Base-by-base conservation (phyloP, 1,284 basidiomycete genomes). In the Cutaneotrichosporon mucoides region DNA sequence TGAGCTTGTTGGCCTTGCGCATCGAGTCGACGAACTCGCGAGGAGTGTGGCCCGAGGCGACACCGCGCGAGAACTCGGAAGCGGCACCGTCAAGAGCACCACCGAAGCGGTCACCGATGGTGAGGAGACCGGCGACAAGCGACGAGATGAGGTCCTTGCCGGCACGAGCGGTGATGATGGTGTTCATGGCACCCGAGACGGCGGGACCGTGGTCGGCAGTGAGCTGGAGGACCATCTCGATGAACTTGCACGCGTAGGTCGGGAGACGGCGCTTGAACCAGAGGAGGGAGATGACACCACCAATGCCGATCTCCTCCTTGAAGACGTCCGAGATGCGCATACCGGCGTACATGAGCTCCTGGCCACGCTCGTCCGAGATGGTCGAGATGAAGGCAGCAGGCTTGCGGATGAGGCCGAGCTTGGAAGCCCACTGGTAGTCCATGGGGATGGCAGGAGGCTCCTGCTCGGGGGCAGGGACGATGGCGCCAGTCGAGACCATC, bases 361-460 rank as follows among this genome's bases (percentile, higher is more conserved):
- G 93, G 4, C 95, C 95, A 76, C 95, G 90, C 84, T 99, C 96
- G 81, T 99, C 96, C 61, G 93, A 97, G 80, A 99, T 99, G 68
- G 96, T 98, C 55, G 94, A 97, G 83, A 99, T 98, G 84, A 99
- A 99, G 11, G 95, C 93, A 47, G 95, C 94, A 44, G 95, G 95
- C 83, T 98, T 98, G 76, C 95, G 89, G 79, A 99, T 94, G 78
- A 98, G 88, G 61, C 95, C 95, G 60, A 98, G 88, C 82, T 98
- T 95, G 69, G 91, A 88, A 47, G 95, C 95, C 95, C 95, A 98
- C 84, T 98, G 96, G 88, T 98, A 99, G 83, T 99, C 95, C 91
- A 98, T 95, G 35, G 95, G 95, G 77, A 98, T 98, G 66, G 90
- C 87, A 24, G 95, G 95, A 36, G 94, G 92, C 44, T 93, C 89